A percentile compares a stretch with the other conserved stretches of the same genome.
These are phyloP conservation scores for Coprinellus micaceus DNA, from an alignment of 768 basidiomycete genomes.

Conservation along the genomic window DNA sequence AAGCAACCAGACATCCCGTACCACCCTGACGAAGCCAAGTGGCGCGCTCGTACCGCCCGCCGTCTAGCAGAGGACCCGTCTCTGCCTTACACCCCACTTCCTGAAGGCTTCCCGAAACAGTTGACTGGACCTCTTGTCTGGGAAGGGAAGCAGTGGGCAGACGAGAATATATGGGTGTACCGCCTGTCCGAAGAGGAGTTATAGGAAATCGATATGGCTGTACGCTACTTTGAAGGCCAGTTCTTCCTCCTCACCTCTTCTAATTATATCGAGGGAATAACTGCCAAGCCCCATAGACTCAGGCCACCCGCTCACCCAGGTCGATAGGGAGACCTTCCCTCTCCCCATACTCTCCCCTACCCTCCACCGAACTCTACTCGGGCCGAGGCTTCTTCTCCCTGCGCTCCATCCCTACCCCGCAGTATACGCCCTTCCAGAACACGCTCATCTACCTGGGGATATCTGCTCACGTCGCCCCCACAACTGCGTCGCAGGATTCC, in stretches of 20 bases:
- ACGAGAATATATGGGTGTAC: constrained; percentile 39
- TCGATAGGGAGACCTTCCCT: constrained; percentile 37
- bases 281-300: neutral
- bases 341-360: constrained; percentile 37
- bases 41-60: constrained; percentile 33
- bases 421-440: constrained; percentile 36
- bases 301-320: neutral
- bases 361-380: constrained; percentile 36
- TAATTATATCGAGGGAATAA: neutral
- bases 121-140: constrained; percentile 37
- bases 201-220: constrained; percentile 34
- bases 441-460: constrained; percentile 41
- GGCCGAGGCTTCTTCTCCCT: constrained; percentile 49
- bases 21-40: constrained; percentile 36
- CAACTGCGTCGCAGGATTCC: constrained; percentile 18
- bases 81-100: constrained; percentile 25
- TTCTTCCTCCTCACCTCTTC: neutral
- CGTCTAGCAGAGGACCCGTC: constrained; percentile 32
- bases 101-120: constrained; percentile 33
- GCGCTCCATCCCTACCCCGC: constrained; percentile 42
- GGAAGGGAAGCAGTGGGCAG: constrained; percentile 41
- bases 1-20: constrained; percentile 38
- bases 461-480: constrained; percentile 19
- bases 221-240: constrained; percentile 17
- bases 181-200: constrained; percentile 28